Evolutionary conservation across 371 early-diverging fungal genomes (phyloP), one percentile per base, ranked within the genome.

Genomic region (Vairimorpha ceranae): DNA sequence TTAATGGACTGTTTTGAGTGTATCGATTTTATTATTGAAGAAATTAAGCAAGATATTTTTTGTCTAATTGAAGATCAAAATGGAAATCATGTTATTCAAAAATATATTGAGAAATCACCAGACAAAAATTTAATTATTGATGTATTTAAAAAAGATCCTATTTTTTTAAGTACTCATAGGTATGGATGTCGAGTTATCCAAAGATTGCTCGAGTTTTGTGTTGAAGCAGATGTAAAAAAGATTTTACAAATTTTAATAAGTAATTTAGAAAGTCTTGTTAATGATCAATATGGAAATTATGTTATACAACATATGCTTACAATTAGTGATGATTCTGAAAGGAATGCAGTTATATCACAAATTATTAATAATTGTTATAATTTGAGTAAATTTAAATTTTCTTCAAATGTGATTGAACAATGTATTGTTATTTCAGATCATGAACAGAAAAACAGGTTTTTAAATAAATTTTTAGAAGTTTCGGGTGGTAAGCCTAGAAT

Each of bases 171-270:
- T 0, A 98, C 93, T 0, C 98, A 99, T 80, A 93, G 94, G 23
- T 98, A 97, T 80, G 99, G 99, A 7, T 99, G 99, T 82, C 89
- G 99, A 33, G 99, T 97, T 41, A 93, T 99, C 72, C 99, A 99
- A 85, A 88, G 97, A 25, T 91, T 97, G 87, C 95, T 99, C 87
- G 98, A 97, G 83, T 92, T 93, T 81, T 71, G 67, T 59, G 36
- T 27, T 21, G 56, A 74, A 43, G 33, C 51, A 30, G 72, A 75
- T 14, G 63, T 70, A n/a, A 45, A 58, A 14, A 60, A 43, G 15
- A 76, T 82, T 29, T 70, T 82, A 10, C 45, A 71, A 23, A 65
- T 51, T 38, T 81, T 83, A 14, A 75, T 83, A 83, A 86, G 88
- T 36, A 92, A 90, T 80, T 90, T 92, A 19, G 85, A 88, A 21